These are phyloP conservation scores for Turritis glabra DNA, from an alignment of 345 rosid species.

Conservation along the genomic window DNA sequence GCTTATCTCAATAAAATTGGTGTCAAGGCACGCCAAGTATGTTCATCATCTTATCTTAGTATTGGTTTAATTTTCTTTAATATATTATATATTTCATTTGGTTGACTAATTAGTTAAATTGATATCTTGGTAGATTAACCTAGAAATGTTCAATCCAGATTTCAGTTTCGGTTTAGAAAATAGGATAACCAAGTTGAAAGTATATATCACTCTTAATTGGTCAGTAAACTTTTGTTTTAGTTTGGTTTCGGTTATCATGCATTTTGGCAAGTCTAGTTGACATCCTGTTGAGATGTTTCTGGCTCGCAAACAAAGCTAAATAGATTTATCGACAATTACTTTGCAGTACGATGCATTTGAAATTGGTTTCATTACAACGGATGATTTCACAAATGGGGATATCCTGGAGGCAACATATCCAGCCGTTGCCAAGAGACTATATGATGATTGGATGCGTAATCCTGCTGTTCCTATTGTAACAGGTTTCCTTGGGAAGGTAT, in stretches of 20 bases:
- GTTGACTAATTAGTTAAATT: slow-evolving; percentile 10
- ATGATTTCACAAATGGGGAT: slow-evolving; percentile 98
- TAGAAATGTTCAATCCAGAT: slow-evolving; percentile 1
- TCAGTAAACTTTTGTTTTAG: slow-evolving; percentile 1
- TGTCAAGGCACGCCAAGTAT: slow-evolving; percentile 87
- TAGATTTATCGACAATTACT: not conserved
- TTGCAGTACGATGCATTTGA: slow-evolving; percentile 97
- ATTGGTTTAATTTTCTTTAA: not conserved
- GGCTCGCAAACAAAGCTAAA: slow-evolving; percentile 17
- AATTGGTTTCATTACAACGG: slow-evolving; percentile 93
- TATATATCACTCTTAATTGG: not conserved
- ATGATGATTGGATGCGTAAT: slow-evolving; percentile 72
- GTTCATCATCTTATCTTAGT: slow-evolving; percentile 26
- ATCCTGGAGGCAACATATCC: slow-evolving; percentile 96
- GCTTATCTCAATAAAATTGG: slow-evolving; percentile 83
- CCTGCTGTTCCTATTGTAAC: slow-evolving; percentile 95
- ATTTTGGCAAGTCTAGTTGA: slow-evolving; percentile 1
- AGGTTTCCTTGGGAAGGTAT: slow-evolving; percentile 97
- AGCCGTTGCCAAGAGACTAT: slow-evolving; percentile 87
- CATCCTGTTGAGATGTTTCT: slow-evolving; percentile 8
- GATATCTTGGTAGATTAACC: not conserved
- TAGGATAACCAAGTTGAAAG: not conserved
- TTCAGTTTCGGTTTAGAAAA: not conserved
- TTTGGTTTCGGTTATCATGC: slow-evolving; percentile 6
- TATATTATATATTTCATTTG: not conserved